Conservation (phyloP, 2,329 filamentous ascomycete genomes). For the Dothiorella sarmentorum region DNA sequence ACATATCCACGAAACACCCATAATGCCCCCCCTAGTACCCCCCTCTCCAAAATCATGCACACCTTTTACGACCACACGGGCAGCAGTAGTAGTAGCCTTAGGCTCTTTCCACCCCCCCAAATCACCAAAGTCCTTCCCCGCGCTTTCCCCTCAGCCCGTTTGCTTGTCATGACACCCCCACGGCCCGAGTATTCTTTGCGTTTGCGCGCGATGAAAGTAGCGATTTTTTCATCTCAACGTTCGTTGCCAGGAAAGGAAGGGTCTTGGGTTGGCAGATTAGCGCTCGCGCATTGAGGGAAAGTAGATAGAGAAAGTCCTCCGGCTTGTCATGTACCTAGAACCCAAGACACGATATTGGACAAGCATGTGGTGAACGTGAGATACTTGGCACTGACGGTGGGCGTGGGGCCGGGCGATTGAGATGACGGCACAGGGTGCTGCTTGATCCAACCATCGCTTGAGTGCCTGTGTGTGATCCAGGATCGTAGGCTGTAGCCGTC, state of each 20-base stretch:
- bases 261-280: slow-evolving; percentile 3
- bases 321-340: slow-evolving; percentile 4
- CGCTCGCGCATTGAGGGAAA: slow-evolving; percentile 9
- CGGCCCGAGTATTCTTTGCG: slow-evolving; percentile 1
- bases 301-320: slow-evolving; percentile 14
- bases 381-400: too few species aligned
- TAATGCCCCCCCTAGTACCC: slow-evolving; percentile 11
- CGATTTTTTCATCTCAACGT: background rate
- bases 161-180: slow-evolving; percentile 2
- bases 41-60: slow-evolving; percentile 1
- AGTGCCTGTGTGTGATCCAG: background rate
- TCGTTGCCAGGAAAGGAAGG: slow-evolving; percentile 14
- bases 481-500: too few species aligned
- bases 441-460: background rate
- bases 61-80: slow-evolving; percentile 1
- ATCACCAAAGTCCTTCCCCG: background rate
- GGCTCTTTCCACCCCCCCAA: background rate
- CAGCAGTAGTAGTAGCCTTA: slow-evolving; percentile 6
- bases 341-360: slow-evolving; percentile 3
- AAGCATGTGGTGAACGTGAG: background rate
- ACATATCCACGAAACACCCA: slow-evolving; percentile 9
- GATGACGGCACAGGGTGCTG: background rate
- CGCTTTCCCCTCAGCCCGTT: slow-evolving; percentile 2
- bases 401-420: background rate
- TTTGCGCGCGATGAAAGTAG: slow-evolving; percentile 3